Evolutionary conservation across 1,284 basidiomycete species (phyloP), one percentile per base, ranked within the genome.

Genomic region (Fomitopsis pinicola): DNA sequence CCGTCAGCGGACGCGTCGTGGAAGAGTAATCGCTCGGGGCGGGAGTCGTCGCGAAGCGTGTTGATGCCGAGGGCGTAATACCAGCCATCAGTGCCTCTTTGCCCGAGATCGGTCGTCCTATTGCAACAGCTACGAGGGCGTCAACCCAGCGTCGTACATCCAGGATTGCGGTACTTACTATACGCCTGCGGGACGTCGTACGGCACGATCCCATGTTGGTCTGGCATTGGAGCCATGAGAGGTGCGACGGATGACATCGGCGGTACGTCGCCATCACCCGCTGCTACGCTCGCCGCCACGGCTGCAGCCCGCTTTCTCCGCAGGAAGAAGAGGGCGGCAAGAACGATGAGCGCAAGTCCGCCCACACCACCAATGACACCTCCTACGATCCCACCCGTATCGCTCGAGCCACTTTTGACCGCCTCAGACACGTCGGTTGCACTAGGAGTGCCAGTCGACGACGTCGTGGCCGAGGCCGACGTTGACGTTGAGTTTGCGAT

Each of bases 291-390:
- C 5, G 30, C 22, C 22, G 22, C 30, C 4, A 33, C 30, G 8
- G 30, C 30, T 33, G 30, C 30, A 33, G 30, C 30, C 30, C 30
- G 30, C 30, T 8, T 33, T 33, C 30, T 36, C 35, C 60, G 58
- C 58, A 46, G 58, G 35, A 67, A 22, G 50, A 59, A 57, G 19
- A 64, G 60, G 1, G 22, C 59, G 40, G 64, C 42, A 9, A 45
- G 42, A 5, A 33, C 55, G 22, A 64, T 17, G 14, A 42, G 54
- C 8, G 62, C 1, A 3, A 46, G 59, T 4, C 52, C 61, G 0
- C 62, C 26, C 1, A 55, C 57, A 4, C 64, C 66, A 2, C 63
- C 66, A 3, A 66, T 59, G 5, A 55, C 62, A 3, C 63, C 66
- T 5, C 64, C 64, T 3, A 61, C 44, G 30, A 67, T 60, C 1